Evolutionary conservation across 371 early-diverging fungal genomes (phyloP), one percentile per base, ranked within the genome.

Genomic region (Mucor circinelloides): DNA sequence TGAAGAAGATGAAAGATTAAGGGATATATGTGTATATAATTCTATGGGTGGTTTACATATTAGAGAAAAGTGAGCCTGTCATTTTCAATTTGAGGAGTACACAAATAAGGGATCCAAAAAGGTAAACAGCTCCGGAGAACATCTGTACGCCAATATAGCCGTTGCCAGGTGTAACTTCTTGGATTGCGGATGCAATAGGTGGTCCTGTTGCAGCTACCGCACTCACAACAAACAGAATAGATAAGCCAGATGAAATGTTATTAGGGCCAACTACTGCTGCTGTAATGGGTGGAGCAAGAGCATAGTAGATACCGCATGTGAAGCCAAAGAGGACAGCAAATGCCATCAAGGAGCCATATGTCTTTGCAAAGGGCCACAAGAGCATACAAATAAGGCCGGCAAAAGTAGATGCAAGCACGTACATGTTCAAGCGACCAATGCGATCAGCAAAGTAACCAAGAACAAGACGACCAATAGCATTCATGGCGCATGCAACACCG

Each of bases 381-480:
- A 87, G 42, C 63, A 81, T 77, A 68, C 83, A 83, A 12, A 76
- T 69, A 6, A 78, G 57, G 8, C 84, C 82, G 2, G 86, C 57
- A 19, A 72, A 52, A 12, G 61, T 55, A 15, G 68, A 69, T 1
- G 76, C 38, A 10, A 76, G 64, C 2, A 71, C 56, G 32, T 65
- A 76, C 66, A 71, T 76, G 38, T 76, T 77, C 6, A 91, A 75
- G 38, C 86, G 81, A 1, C 94, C 94, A 31, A 90, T 70, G n/a
- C 66, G 68, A 55, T 90, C 90, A 19, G 87, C 88, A 44, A 83
- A 68, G 30, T 81, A 73, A 5, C 93, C 94, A 19, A 87, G 76
- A 7, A 83, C 65, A 36, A 94, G 72, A 57, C 94, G 88, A 4
- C 91, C 91, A 7, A 89, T 63, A 0, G 90, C 90, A 38, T 77